Percentiles rank a stretch among this genome's conserved stretches.
Evolutionary conservation across 176 grass and related monocot genomes (phyloP).

Genomic region (bread wheat (Triticum aestivum)): IWGSC_CS_RefSeq_v2.1 NC_057795.1:173204461-173204960

Average conservation of each 20-base stretch:
- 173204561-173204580: slow-evolving; percentile 32
- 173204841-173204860: not conserved
- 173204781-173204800: not conserved
- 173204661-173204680: not conserved
- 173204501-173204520: not conserved
- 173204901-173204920: not conserved
- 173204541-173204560: slow-evolving; percentile 16
- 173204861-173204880: not conserved
- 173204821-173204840: not conserved
- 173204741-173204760: not conserved
- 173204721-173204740: not conserved
- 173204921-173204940: not conserved
- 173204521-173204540: slow-evolving; percentile 13
- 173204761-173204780: not conserved
- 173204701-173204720: not conserved
- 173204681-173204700: not conserved
- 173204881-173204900: not conserved
- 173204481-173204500: slow-evolving; percentile 22
- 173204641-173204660: not conserved
- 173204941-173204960: not conserved
- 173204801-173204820: not conserved
- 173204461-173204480: slow-evolving; percentile 41
- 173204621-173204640: not conserved
- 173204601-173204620: not conserved
- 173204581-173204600: not conserved